Evolutionary conservation across 768 basidiomycete species (phyloP).

Genomic region (Mycena floridula): DNA sequence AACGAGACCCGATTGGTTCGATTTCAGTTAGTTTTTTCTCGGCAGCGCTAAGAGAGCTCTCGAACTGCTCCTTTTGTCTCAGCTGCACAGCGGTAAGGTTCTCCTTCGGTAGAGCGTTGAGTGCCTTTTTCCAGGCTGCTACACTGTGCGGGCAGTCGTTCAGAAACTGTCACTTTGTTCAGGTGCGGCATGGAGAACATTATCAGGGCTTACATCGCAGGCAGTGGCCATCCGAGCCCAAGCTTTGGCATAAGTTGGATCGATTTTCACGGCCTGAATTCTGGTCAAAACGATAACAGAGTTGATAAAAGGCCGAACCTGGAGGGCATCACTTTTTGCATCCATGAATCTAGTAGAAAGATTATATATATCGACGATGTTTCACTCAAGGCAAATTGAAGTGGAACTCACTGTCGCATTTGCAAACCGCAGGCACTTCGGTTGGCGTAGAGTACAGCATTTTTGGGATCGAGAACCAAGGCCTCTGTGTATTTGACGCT

Average conservation of each 20-base stretch:
- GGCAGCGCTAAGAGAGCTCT: neutral
- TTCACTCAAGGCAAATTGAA: too few species aligned
- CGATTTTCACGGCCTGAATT: conserved; percentile 19
- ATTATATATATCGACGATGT: too few species aligned
- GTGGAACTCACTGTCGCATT: too few species aligned
- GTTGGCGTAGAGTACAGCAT: too few species aligned
- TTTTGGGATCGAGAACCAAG: too few species aligned
- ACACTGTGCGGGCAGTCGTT: neutral
- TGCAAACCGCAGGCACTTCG: too few species aligned
- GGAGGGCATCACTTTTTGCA: too few species aligned
- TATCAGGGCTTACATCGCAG: conserved; percentile 7
- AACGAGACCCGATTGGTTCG: neutral
- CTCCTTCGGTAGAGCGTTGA: neutral
- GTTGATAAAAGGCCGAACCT: too few species aligned
- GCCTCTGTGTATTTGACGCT: too few species aligned
- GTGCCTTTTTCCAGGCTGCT: neutral
- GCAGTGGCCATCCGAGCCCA: conserved; percentile 21
- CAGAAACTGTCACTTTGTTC: neutral
- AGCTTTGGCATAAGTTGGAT: conserved; percentile 19
- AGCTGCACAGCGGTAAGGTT: neutral
- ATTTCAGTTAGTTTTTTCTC: neutral
- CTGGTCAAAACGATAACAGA: too few species aligned
- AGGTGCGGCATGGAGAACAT: neutral
- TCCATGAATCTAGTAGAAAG: too few species aligned
- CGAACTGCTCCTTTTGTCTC: neutral